These are phyloP conservation scores for Fagus crenata DNA, from an alignment of 306 rosid genomes.

Conservation along the genomic window DNA sequence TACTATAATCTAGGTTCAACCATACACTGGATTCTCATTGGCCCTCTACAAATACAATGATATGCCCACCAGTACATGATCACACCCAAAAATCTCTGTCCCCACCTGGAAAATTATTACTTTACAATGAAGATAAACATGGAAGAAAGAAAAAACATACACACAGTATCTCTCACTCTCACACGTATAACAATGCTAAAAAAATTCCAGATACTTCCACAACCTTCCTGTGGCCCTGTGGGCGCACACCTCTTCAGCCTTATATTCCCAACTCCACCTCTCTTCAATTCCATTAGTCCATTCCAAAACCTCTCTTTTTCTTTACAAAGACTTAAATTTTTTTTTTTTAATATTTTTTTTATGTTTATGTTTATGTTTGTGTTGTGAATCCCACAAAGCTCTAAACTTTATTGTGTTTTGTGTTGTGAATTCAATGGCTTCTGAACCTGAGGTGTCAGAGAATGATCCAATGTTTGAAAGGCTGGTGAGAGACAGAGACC, in stretches of 20 bases:
- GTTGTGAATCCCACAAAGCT: too few species aligned
- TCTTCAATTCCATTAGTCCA: neutral
- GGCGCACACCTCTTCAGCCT: conserved; percentile 13
- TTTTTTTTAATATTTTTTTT: neutral
- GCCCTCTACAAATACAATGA: neutral
- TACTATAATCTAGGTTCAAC: neutral
- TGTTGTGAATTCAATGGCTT: conserved; percentile 48
- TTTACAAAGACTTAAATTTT: neutral
- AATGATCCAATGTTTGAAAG: conserved; percentile 47
- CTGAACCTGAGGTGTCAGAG: conserved; percentile 44
- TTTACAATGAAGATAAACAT: conserved; percentile 13
- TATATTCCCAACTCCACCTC: neutral
- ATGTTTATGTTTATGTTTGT: neutral
- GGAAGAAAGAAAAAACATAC: neutral
- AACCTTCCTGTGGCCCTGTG: conserved; percentile 42
- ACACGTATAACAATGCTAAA: neutral
- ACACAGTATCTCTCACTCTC: neutral
- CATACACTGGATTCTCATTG: neutral
- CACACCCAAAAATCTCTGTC: conserved; percentile 15
- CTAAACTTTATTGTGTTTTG: neutral
- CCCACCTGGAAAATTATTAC: neutral
- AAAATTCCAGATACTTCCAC: conserved; percentile 76
- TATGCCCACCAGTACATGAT: neutral
- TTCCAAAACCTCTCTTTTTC: neutral
- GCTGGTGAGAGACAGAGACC: conserved; percentile 44